Evolutionary conservation across 2,329 filamentous ascomycete genomes (phyloP), one percentile per base, ranked within the genome.

Genomic region (Falciphora oryzae): DNA sequence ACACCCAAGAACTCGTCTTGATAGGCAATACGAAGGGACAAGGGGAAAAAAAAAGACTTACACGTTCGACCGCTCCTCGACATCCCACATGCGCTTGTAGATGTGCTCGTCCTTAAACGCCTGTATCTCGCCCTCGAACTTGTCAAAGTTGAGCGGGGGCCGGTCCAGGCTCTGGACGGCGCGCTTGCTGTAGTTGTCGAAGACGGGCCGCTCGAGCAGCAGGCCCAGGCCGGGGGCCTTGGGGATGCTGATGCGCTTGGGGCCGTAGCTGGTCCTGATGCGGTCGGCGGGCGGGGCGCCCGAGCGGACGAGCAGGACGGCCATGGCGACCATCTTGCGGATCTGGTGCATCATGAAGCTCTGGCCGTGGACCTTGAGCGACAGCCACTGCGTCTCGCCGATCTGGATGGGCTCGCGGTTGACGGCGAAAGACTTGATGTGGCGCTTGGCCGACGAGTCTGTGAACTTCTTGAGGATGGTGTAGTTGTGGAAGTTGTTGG

Each of bases 271-370:
- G 66, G 96, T 85, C 0, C 79, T 75, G 69, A 99, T 91, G 32
- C 90, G 85, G 14, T 85, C 79, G 4, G 88, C 81, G 4, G 90
- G 82, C 44, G 44, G 22, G n/a, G 89, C 89, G 62, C 92, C 95
- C 75, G 91, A 96, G 53, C 95, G 89, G 8, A 96, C 89, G 7
- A 94, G 81, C 66, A 99, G 82, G 44, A 92, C 87, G 11, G 88
- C 92, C 89, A 99, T 93, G 65, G 91, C 92, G 22, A 99, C 92
- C 95, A 99, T 98, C 79, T 98, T 99, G 72, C 95, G 89, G 76
- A 99, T 99, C 79, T 99, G 95, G 77, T 99, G 95, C 95, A 99
- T 99, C 95, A 99, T 99, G 83, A 99, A 99, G 73, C 90, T 94
- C 77, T 99, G 95, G 0, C 95, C 95, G 76, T 99, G 95, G 29